Evolutionary conservation across 768 basidiomycete genomes (phyloP).

Genomic region (Xerocomellus chrysenteron): DNA sequence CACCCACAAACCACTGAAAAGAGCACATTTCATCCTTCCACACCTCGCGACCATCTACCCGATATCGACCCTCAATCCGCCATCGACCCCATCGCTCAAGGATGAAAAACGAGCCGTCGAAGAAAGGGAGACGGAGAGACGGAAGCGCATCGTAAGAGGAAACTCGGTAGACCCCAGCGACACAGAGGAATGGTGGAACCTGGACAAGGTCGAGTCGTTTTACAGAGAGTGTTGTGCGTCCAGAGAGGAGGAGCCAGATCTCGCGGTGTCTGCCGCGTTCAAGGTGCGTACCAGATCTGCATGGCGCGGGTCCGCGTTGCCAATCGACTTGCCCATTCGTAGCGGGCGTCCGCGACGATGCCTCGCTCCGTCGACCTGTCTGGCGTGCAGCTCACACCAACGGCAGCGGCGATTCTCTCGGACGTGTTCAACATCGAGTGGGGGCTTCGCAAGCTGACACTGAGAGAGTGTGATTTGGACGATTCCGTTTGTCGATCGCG

Average conservation of each 20-base stretch:
- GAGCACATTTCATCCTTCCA: constrained; percentile 90
- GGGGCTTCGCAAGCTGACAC: constrained; percentile 82
- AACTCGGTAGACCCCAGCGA: constrained; percentile 39
- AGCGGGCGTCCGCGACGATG: constrained; percentile 52
- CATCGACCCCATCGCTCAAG: constrained; percentile 72
- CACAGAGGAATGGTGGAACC: constrained; percentile 74
- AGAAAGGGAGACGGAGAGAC: constrained; percentile 67
- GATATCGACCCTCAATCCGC: constrained; percentile 81
- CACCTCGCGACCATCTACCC: constrained; percentile 87
- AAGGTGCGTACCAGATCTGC: constrained; percentile 45
- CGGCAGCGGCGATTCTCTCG: constrained; percentile 76
- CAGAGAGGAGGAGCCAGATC: constrained; percentile 69
- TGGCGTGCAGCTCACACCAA: constrained; percentile 67
- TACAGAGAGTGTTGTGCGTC: constrained; percentile 84
- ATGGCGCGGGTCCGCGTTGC: background rate
- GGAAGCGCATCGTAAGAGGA: constrained; percentile 63
- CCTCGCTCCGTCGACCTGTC: constrained; percentile 82
- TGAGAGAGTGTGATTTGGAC: constrained; percentile 86
- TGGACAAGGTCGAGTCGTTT: constrained; percentile 81
- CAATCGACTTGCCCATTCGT: background rate
- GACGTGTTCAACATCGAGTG: constrained; percentile 93
- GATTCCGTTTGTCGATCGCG: constrained; percentile 54
- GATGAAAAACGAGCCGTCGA: constrained; percentile 84
- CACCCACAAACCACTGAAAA: constrained; percentile 64
- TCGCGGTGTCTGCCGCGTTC: constrained; percentile 63